Evolutionary conservation across 2,329 filamentous ascomycete genomes (phyloP).

Genomic region (Pezicula radicicola): DNA sequence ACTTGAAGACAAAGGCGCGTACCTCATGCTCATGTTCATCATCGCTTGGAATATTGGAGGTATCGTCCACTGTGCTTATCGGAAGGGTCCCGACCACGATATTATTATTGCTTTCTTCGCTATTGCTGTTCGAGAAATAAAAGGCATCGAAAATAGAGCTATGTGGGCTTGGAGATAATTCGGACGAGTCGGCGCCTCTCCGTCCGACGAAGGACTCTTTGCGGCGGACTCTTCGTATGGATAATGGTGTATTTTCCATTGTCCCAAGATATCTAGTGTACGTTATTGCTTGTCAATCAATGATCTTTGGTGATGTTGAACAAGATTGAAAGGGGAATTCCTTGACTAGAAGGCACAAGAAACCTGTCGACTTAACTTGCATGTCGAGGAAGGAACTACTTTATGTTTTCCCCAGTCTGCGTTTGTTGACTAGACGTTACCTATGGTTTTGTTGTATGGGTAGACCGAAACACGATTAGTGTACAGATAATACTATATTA

Average conservation of each 20-base stretch:
- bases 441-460: too few relatives aligned
- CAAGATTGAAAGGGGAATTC: too few relatives aligned
- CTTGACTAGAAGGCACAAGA: too few relatives aligned
- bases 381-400: too few relatives aligned
- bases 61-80: constrained; percentile 18
- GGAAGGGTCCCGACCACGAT: constrained; percentile 5
- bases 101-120: not conserved
- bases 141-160: constrained; percentile 2
- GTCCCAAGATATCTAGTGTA: not conserved
- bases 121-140: not conserved
- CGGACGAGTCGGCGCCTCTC: not conserved
- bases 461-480: too few relatives aligned
- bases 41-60: constrained; percentile 4
- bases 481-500: too few relatives aligned
- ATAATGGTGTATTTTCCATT: not conserved
- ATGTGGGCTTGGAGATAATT: not conserved
- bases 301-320: not conserved
- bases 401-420: too few relatives aligned
- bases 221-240: not conserved
- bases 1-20: constrained; percentile 11
- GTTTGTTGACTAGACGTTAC: too few relatives aligned
- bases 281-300: not conserved
- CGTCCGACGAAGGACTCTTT: not conserved
- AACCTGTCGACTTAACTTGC: too few relatives aligned
- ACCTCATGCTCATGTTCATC: constrained; percentile 1